Evolutionary conservation across 805 yeast genomes (phyloP).

Genomic region (Zygoascus bituminiphila): DNA sequence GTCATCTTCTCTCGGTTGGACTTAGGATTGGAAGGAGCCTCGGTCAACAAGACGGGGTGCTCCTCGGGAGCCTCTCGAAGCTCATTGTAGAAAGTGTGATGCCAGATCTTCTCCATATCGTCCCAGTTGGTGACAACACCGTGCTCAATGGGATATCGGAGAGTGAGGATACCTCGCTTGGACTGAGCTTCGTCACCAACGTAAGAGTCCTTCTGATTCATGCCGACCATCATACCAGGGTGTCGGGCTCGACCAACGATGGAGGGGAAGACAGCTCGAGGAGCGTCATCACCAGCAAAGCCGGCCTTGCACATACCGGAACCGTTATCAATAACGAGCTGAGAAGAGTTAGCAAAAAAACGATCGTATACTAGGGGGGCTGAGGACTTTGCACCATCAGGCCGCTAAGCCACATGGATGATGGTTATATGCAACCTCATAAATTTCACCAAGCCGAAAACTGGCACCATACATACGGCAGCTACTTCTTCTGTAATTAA

Average conservation of each 20-base stretch:
- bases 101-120: slow-evolving; percentile 99
- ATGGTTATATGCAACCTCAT: neutral
- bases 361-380: neutral
- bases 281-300: slow-evolving; percentile 99
- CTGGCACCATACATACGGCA: neutral
- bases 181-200: slow-evolving; percentile 99
- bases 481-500: neutral
- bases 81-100: slow-evolving; percentile 99
- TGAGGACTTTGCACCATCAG: no score
- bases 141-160: slow-evolving; percentile 99
- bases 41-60: slow-evolving; percentile 98
- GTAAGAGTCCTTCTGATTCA: slow-evolving; percentile 99
- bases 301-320: slow-evolving; percentile 99
- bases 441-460: neutral
- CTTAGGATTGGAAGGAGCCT: slow-evolving; percentile 99
- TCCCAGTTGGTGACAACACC: slow-evolving; percentile 99
- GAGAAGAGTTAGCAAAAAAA: slow-evolving; percentile 11
- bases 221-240: slow-evolving; percentile 99
- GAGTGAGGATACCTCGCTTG: slow-evolving; percentile 98
- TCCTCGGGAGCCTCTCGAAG: slow-evolving; percentile 99
- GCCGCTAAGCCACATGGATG: no score
- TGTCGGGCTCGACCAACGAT: slow-evolving; percentile 99
- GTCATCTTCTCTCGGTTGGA: slow-evolving; percentile 99
- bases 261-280: slow-evolving; percentile 99
- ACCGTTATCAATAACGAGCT: slow-evolving; percentile 92